Evolutionary conservation across 192 early-diverging fungal species (phyloP), one percentile per base, ranked within the genome.

Genomic region (Gonapodya sp.): DNA sequence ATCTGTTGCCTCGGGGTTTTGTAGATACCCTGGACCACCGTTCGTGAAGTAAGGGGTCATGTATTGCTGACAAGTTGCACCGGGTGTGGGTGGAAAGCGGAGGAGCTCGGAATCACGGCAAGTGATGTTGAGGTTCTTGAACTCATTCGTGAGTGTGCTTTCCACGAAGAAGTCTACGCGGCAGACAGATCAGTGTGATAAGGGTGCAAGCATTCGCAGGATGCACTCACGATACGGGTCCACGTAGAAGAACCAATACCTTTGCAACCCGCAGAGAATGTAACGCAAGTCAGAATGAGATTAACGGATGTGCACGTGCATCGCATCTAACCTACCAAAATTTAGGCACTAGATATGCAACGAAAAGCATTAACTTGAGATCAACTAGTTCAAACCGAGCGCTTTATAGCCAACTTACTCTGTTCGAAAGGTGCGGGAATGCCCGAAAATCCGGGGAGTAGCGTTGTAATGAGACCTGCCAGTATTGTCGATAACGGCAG

Each of bases 21-120:
- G 75, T 14, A 77, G 75, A 33, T 32, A 34, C 18, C 75, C 75
- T 2, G 75, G 75, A 77, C 30, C 75, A 31, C 75, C 75, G 75
- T 77, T 77, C 18, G 75, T 2, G 75, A 77, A 77, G 8, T 18
- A 18, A 8, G 75, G 75, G 8, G 75, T 33, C 75, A 77, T 77
- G 75, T 77, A 77, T 33, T 77, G 75, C 8, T 8, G 18, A 34
- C 75, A 77, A 77, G 75, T 77, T 8, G 75, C 31, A 2, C 30
- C 30, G 2, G 75, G 30, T 33, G 75, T 16, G 8, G 75, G 75
- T 8, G 14, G 16, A 33, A 77, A 77, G 2, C 18, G 18, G 18
- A 34, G 18, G 75, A 34, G 30, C 75, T 77, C 75, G 18, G 75
- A 18, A 34, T 18, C 75, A 8, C 30, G 34, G 31, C 75, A 77